These are phyloP conservation scores for Gossypium trilobum DNA, from an alignment of 441 rosid genomes.

Conservation along the genomic window DNA sequence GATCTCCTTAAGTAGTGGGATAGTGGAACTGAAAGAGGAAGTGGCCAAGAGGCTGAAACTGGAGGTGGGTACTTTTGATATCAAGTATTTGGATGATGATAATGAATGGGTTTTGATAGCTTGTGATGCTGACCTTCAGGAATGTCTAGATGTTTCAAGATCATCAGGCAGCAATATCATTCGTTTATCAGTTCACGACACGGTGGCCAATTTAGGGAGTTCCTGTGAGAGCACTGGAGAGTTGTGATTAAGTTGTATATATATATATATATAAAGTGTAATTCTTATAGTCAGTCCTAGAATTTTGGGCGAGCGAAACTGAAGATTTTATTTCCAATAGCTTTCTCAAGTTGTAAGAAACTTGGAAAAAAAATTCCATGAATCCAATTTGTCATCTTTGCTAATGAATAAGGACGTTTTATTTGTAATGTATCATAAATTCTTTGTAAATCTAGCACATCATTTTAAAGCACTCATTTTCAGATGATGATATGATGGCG, in stretches of 20 bases:
- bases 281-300: conserved; percentile 19
- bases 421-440: too few species aligned
- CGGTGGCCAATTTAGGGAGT: conserved; percentile 55
- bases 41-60: conserved; percentile 79
- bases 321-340: conserved; percentile 21
- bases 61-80: conserved; percentile 64
- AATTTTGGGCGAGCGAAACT: conserved; percentile 9
- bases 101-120: conserved; percentile 72
- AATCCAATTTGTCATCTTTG: neutral
- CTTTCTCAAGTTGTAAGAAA: conserved; percentile 20
- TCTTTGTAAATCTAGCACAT: too few species aligned
- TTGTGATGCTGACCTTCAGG: conserved; percentile 68
- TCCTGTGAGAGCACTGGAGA: conserved; percentile 65
- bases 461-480: too few species aligned
- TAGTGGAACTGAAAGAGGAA: conserved; percentile 57
- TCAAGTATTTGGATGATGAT: conserved; percentile 79
- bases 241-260: conserved; percentile 24
- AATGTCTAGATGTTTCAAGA: conserved; percentile 64
- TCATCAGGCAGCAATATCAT: conserved; percentile 49
- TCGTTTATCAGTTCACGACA: conserved; percentile 60
- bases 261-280: conserved; percentile 7
- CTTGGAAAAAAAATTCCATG: neutral
- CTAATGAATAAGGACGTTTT: neutral
- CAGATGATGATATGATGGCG: too few species aligned
- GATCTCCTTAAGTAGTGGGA: conserved; percentile 36